Base-by-base conservation (phyloP, 2,329 filamentous ascomycete genomes). In the Aspergillus brasiliensis region DNA sequence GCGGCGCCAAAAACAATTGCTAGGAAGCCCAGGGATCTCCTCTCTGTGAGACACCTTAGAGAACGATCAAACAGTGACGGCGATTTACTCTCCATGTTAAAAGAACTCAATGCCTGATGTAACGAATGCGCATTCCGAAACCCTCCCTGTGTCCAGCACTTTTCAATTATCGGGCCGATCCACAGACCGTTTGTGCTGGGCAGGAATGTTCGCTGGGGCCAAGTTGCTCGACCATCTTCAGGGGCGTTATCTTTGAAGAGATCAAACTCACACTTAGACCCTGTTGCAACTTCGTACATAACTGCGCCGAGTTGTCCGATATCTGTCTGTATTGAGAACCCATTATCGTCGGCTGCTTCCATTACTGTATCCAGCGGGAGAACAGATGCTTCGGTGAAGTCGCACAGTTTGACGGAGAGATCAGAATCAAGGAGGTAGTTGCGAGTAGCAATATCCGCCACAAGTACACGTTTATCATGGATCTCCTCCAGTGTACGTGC, bases 251-350 rank as follows among this genome's bases (percentile, higher is more conserved):
- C 61, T 53, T 68, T 59, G 37, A 61, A 66, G 8, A 74, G 53
- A 56, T 71, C 67, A 47, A 72, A 68, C 34, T 67, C 62, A 57
- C 62, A 71, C 13, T 59, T 57, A 4, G 58, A 34, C 10, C 63
- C 64, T 15, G 69, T 69, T 4, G 69, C 53, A 17, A 74, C 60
- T 58, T 73, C 66, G 53, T 69, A 75, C 28, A 73, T 71, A 15
- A 74, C 71, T 27, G 67, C 61, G 7, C 71, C 72, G 19, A 75
- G 64, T 23, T 67, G 66, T 2, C 68, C 70, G 51, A 76, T 69
- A 58, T 75, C 71, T 13, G 65, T 72, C 21, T 65, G 62, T 13
- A 67, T 64, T 1, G 68, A 68, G 56, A 64, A 73, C 25, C 69
- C 71, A 40, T 63, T 58, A 28, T 73, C 68, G 56, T 73, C 65